Base-by-base conservation (phyloP, 257 asterid genomes). In the Marsdenia floribunda region DNA sequence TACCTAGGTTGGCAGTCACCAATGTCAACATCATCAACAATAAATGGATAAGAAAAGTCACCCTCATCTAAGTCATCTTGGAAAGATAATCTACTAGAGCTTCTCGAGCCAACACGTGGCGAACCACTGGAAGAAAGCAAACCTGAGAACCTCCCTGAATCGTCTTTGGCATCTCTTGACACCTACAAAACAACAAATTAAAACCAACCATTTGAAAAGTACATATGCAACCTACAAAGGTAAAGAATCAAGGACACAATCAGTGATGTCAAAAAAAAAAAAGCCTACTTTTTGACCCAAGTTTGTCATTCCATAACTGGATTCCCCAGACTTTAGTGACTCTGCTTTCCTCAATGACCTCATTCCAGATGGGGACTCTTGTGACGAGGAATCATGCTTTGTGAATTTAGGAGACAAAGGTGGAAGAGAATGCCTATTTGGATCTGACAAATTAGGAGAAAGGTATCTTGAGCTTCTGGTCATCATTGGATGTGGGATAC, bases 71-170 rank as follows among this genome's bases (percentile, higher is more conserved):
- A 85, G 71, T 95, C 99, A 82, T 90, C 99, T 88, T 88, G 97
- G 80, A 92, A 92, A 82, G 99, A 95, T 80, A 94, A 80, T 74
- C 99, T 86, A 83, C 99, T 95, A 40, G 98, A 95, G 83, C 94
- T 92, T 80, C 98, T 89, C 11, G 99, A 95, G 74, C 96, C 98
- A 73, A 89, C 84, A 78, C 93, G 97, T 57, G 99, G 98, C 9
- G 99, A 95, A 77, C 92, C 89, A 82, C 96, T 92, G 38, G 97
- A 90, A 58, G 98, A 94, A 68, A 85, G 82, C 89, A 89, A 85
- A 72, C 97, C 87, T 18, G 97, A 91, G 80, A 89, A 95, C 80
- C 98, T 85, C 57, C 99, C 99, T n/a, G 98, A 95, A 82, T 95
- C 99, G 79, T 92, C 93, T 80, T 87, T 94, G 49, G 88, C 75